phyloP scores from a whole-genome alignment of 2,329 filamentous ascomycete species.

The Aspergillus sp. region DNA sequence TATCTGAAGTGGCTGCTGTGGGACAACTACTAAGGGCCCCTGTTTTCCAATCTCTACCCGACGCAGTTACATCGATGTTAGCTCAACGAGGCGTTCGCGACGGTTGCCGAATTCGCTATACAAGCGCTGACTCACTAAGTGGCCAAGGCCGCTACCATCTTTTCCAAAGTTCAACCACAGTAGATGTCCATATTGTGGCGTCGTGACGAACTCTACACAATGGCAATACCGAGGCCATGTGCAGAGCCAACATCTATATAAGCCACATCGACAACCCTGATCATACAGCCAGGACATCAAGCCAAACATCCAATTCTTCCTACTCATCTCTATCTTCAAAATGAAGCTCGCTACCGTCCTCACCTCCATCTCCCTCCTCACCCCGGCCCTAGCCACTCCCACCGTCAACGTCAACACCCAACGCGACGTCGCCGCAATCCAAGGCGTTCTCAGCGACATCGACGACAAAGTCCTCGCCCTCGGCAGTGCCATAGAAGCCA shows the following conservation, averaged over 20 bases:
- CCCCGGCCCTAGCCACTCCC: conserved; percentile 13
- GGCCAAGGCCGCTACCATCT: not conserved
- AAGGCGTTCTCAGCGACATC: conserved; percentile 13
- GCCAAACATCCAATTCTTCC: no score
- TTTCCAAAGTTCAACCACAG: not conserved
- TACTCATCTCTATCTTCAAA: not conserved
- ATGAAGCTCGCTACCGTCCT: conserved; percentile 10
- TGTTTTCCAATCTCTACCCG: no score
- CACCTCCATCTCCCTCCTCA: not conserved
- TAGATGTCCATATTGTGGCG: not conserved
- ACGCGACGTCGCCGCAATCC: conserved; percentile 15
- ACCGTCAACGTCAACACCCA: not conserved
- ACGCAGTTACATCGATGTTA: no score
- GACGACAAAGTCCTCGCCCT: conserved; percentile 15
- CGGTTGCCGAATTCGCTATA: not conserved
- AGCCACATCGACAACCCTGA: not conserved
- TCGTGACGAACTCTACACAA: not conserved
- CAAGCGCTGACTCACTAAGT: not conserved
- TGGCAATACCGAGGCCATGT: not conserved
- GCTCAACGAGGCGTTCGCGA: not conserved
- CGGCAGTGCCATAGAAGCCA: not conserved
- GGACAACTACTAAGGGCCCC: no score
- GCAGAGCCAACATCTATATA: not conserved
- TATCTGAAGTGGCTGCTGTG: no score
- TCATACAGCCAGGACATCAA: not conserved